Evolutionary conservation across 495 filamentous ascomycete species (phyloP).

Genomic region (Xylaria intraflava): DNA sequence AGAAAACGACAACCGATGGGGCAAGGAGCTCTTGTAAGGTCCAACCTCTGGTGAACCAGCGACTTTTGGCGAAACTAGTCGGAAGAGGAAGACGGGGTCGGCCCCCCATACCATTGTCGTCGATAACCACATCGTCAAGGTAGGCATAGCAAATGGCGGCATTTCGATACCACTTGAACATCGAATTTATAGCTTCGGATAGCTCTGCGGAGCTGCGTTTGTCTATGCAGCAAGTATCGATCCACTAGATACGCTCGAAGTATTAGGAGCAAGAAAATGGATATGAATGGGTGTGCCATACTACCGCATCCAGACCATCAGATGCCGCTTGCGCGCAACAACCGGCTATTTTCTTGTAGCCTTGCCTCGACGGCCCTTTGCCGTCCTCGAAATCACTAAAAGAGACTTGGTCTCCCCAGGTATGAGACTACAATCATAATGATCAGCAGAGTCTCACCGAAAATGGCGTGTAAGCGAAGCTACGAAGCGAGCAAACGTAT

Average conservation of each 20-base stretch:
- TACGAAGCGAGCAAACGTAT: too few relatives aligned
- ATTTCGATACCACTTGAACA: slow-evolving; percentile 35
- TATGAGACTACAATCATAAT: slow-evolving; percentile 28
- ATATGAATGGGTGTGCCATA: slow-evolving; percentile 16
- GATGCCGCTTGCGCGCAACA: slow-evolving; percentile 4
- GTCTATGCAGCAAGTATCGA: slow-evolving; percentile 40
- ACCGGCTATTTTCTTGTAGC: not conserved
- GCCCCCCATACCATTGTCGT: not conserved
- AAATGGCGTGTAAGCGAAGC: not conserved
- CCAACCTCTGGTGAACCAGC: slow-evolving; percentile 28
- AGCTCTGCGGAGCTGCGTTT: slow-evolving; percentile 40
- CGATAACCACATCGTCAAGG: slow-evolving; percentile 27
- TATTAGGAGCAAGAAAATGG: slow-evolving; percentile 8
- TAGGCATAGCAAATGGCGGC: slow-evolving; percentile 35
- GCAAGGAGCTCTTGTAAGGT: slow-evolving; percentile 20
- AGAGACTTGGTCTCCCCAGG: slow-evolving; percentile 31
- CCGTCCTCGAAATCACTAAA: slow-evolving; percentile 19
- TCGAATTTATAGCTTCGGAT: slow-evolving; percentile 40
- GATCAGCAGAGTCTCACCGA: not conserved
- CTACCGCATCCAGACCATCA: slow-evolving; percentile 3
- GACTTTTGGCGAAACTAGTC: slow-evolving; percentile 1
- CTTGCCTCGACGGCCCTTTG: slow-evolving; percentile 4
- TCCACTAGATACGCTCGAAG: slow-evolving; percentile 26
- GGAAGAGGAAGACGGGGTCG: not conserved
- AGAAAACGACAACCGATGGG: slow-evolving; percentile 26